Evolutionary conservation across 768 basidiomycete genomes (phyloP).

Genomic region (Russula sp.): DNA sequence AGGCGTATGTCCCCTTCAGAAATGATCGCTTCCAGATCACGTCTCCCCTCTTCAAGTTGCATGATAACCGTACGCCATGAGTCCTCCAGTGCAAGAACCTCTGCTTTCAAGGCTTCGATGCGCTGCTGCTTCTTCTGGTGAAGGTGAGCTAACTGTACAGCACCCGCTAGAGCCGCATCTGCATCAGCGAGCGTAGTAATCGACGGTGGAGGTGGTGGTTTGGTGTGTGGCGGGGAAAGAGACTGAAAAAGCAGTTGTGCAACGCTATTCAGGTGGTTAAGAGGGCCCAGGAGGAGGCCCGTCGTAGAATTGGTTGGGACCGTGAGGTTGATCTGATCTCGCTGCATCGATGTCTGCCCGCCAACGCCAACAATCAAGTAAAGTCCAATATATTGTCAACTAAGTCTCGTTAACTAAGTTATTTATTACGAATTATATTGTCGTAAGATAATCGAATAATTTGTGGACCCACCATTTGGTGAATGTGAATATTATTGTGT

Average conservation of each 20-base stretch:
- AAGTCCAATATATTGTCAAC: too few relatives aligned
- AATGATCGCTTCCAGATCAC: constrained; percentile 61
- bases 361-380: too few relatives aligned
- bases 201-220: constrained; percentile 55
- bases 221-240: constrained; percentile 57
- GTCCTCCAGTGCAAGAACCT: constrained; percentile 59
- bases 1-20: constrained; percentile 69
- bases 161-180: constrained; percentile 58
- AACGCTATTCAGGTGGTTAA: constrained; percentile 54
- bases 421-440: too few relatives aligned
- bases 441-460: too few relatives aligned
- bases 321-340: background rate
- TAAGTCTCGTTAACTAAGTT: too few relatives aligned
- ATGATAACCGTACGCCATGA: constrained; percentile 63
- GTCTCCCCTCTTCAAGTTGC: constrained; percentile 57
- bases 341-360: background rate
- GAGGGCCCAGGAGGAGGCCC: constrained; percentile 50
- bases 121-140: constrained; percentile 72
- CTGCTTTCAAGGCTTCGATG: constrained; percentile 64
- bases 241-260: constrained; percentile 67
- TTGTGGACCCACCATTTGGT: too few relatives aligned
- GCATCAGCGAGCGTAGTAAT: constrained; percentile 49
- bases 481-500: too few relatives aligned
- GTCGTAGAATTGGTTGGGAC: constrained; percentile 45
- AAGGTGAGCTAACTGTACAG: constrained; percentile 53